Conservation (phyloP, 345 rosid species). For the Cochlearia excelsa region DNA sequence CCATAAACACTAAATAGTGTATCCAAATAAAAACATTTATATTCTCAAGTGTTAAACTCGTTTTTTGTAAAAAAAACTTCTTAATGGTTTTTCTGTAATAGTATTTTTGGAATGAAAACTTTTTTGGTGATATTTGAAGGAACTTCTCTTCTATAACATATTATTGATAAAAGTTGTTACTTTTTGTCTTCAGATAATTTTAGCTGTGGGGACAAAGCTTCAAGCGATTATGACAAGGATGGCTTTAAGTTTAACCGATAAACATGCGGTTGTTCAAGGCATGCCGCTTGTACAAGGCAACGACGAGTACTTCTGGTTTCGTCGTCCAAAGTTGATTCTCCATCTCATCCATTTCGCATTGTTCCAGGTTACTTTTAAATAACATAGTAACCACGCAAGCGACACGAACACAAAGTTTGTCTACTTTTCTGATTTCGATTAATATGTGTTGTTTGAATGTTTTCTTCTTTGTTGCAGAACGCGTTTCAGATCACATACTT, state of each 20-base stretch:
- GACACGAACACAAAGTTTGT: slow-evolving; percentile 1
- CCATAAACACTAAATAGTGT: no score
- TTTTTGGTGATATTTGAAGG: no score
- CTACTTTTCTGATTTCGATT: neutral
- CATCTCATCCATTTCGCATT: slow-evolving; percentile 86
- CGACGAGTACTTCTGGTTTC: slow-evolving; percentile 85
- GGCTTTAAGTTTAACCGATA: slow-evolving; percentile 78
- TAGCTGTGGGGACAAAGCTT: slow-evolving; percentile 88
- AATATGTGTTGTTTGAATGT: neutral
- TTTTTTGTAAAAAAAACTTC: no score
- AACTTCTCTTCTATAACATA: no score
- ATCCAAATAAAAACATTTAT: no score
- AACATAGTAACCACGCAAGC: neutral
- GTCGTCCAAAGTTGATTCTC: slow-evolving; percentile 69
- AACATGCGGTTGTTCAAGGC: slow-evolving; percentile 94
- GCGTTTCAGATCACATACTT: slow-evolving; percentile 97
- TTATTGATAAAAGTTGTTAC: neutral
- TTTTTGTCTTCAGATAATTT: slow-evolving; percentile 56
- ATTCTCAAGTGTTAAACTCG: no score
- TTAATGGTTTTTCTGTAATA: no score
- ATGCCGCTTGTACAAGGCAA: slow-evolving; percentile 95
- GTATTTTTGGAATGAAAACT: no score
- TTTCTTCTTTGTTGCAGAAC: slow-evolving; percentile 51
- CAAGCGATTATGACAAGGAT: slow-evolving; percentile 76
- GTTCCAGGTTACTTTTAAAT: slow-evolving; percentile 60